Evolutionary conservation across 805 yeast genomes (phyloP), one percentile per base, ranked within the genome.

Genomic region (Nakazawaea holstii): DNA sequence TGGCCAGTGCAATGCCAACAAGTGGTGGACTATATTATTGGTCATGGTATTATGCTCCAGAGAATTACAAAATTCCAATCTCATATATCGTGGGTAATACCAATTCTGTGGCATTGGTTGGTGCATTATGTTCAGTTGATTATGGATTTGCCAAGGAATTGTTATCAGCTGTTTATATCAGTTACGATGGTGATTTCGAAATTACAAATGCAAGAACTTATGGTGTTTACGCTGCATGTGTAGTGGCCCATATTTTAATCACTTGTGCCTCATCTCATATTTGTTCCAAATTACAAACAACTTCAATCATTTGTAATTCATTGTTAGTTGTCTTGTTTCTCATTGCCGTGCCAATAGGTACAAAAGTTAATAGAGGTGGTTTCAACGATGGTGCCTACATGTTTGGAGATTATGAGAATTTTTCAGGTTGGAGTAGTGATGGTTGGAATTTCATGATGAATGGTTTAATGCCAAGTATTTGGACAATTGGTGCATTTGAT

Each of bases 401-500:
- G 28, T 83, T 82, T 60, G 80, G 80, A 29, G 61, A 72, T 37
- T 70, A 72, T 46, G 66, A 72, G 27, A 80, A 80, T 57, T 62
- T 61, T 43, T 67, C 80, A 32, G 73, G 70, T 32, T 83, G 86
- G 82, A 72, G 80, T 8, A 32, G 39, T 36, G 64, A 60, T 32
- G 87, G 87, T 29, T 80, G 82, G 78, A 73, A 78, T 40, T 76
- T 69, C 60, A 62, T 72, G 49, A 61, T 80, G 53, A 66, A 65
- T 36, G 69, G 75, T 11, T 77, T 80, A 73, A 73, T 80, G 78
- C 82, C 88, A 0, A 80, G 82, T 1, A 75, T 82, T 49, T 84
- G 91, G 90, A 81, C 87, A 15, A 82, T 84, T 59, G 85, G 86
- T 26, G 80, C 85, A 0, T 83, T 82, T 60, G 90, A 84, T 60